Evolutionary conservation across 225 moss, liverwort and hornwort species (phyloP).

Genomic region (Lunularia cruciata): DNA sequence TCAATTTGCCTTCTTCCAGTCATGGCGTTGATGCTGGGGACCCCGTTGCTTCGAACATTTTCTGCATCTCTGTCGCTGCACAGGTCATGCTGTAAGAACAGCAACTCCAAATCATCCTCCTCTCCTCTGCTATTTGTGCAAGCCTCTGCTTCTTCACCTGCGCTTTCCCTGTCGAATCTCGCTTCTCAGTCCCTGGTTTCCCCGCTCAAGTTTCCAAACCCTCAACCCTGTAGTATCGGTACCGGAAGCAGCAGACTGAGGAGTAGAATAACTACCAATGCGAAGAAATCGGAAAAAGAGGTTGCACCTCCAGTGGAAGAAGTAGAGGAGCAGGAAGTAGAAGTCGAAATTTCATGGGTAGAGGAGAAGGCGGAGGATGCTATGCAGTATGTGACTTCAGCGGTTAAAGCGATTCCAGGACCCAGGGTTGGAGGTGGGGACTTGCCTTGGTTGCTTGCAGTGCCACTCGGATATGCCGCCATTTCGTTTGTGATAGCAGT

Average conservation of each 20-base stretch:
- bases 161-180: neutral
- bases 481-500: slow-evolving; percentile 69
- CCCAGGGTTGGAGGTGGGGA: slow-evolving; percentile 72
- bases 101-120: too few species aligned
- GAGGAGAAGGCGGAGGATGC: slow-evolving; percentile 95
- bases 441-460: slow-evolving; percentile 82
- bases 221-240: slow-evolving; percentile 1
- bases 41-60: neutral
- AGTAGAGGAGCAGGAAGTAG: slow-evolving; percentile 54
- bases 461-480: slow-evolving; percentile 73
- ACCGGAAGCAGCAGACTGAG: too few species aligned
- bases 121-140: neutral
- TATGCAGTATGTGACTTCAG: slow-evolving; percentile 49
- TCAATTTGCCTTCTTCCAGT: too few species aligned
- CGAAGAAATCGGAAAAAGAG: slow-evolving; percentile 15
- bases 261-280: neutral
- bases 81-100: too few species aligned
- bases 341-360: slow-evolving; percentile 90
- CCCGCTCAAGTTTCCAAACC: neutral
- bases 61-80: neutral
- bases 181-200: neutral
- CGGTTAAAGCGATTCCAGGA: slow-evolving; percentile 75
- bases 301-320: neutral
- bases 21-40: slow-evolving; percentile 18
- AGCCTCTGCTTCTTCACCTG: neutral